Percentiles rank a stretch among this genome's conserved stretches.
These are phyloP conservation scores for Dactylonectria estremocensis DNA, from an alignment of 2,329 filamentous ascomycete species.

Conservation along the genomic window DNA sequence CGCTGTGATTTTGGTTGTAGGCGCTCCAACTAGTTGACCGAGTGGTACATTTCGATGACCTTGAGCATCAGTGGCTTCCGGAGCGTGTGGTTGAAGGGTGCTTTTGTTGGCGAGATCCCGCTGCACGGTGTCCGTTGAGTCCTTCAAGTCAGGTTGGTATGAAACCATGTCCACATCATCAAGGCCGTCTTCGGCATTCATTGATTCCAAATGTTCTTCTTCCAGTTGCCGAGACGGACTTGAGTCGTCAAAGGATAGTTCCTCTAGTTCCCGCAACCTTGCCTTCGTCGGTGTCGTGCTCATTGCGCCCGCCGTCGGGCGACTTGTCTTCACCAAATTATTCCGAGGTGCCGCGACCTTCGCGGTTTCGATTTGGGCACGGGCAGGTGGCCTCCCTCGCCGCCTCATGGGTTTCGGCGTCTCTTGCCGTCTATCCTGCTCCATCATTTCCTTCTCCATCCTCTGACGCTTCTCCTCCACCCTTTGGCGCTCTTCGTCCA, in stretches of 20 bases:
- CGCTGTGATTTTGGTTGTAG: conserved; percentile 19
- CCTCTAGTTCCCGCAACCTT: conserved; percentile 50
- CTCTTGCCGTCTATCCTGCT: background rate
- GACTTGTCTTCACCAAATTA: conserved; percentile 38
- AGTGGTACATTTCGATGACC: background rate
- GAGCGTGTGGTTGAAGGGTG: background rate
- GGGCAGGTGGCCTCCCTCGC: conserved; percentile 49
- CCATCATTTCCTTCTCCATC: conserved; percentile 32
- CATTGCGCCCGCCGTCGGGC: conserved; percentile 52
- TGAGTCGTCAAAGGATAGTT: conserved; percentile 49
- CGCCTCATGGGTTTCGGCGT: conserved; percentile 36
- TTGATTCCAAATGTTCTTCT: conserved; percentile 37
- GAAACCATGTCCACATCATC: conserved; percentile 6
- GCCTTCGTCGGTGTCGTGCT: conserved; percentile 56
- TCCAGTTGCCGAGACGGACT: conserved; percentile 50
- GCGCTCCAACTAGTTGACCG: conserved; percentile 1
- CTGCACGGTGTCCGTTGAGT: background rate
- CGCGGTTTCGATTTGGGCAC: conserved; percentile 52
- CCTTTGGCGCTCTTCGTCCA: conserved; percentile 57
- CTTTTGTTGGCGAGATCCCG: background rate
- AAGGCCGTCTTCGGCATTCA: conserved; percentile 19
- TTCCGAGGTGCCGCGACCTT: conserved; percentile 48
- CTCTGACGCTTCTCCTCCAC: conserved; percentile 43
- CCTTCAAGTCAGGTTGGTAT: background rate
- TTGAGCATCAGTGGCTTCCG: conserved; percentile 10